These are phyloP conservation scores for Clitopilus passeckerianus DNA, from an alignment of 768 basidiomycete genomes.

Conservation along the genomic window DNA sequence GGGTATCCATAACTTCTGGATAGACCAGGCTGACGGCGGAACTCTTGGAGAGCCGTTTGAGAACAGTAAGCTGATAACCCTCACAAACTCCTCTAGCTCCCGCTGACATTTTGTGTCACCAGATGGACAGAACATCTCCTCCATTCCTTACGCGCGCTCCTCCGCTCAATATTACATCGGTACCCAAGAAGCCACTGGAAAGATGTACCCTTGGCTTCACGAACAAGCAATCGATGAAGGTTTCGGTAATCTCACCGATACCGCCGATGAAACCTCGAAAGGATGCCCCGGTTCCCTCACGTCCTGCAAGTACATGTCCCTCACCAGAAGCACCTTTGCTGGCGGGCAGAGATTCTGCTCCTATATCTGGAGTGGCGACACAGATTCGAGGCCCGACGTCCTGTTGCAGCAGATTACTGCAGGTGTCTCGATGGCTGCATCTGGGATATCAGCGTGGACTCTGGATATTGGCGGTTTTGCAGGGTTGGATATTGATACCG, in stretches of 20 bases:
- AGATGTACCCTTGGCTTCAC: constrained; percentile 34
- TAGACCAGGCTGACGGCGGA: constrained; percentile 32
- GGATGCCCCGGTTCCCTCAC: constrained; percentile 1
- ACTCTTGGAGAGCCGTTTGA: constrained; percentile 28
- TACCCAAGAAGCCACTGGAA: constrained; percentile 27
- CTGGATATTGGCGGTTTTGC: constrained; percentile 31
- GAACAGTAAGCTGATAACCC: constrained; percentile 18
- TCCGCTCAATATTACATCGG: constrained; percentile 31
- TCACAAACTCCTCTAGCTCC: background rate
- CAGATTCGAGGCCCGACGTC: constrained; percentile 26
- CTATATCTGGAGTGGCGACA: constrained; percentile 32
- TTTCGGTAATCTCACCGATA: constrained; percentile 24
- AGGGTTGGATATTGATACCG: constrained; percentile 24
- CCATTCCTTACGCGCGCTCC: constrained; percentile 26
- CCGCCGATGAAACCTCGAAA: constrained; percentile 3
- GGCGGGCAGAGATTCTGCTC: constrained; percentile 32
- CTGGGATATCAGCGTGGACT: constrained; percentile 31
- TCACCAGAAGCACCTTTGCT: constrained; percentile 29
- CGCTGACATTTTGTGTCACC: background rate
- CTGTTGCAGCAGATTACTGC: constrained; percentile 28
- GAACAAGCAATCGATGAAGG: constrained; percentile 32
- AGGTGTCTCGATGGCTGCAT: constrained; percentile 26
- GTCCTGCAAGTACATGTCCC: constrained; percentile 26
- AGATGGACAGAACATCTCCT: constrained; percentile 26
- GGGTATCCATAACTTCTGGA: constrained; percentile 33